Evolutionary conservation across 768 basidiomycete species (phyloP).

Genomic region (Collybia sp.): DNA sequence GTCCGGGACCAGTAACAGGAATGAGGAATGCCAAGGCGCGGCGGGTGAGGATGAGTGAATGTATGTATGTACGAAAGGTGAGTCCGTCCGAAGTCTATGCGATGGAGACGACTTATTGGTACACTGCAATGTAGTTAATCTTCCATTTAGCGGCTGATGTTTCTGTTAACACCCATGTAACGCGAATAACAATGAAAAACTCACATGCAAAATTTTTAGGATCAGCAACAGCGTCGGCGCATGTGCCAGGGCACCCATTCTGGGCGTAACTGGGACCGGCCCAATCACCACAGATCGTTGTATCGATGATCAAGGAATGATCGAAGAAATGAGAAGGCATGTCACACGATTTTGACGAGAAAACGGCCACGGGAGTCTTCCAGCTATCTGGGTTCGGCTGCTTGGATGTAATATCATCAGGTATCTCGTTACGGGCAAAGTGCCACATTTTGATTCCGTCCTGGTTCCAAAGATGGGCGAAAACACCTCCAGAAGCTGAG

Average conservation of each 20-base stretch:
- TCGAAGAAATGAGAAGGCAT: conserved; percentile 46
- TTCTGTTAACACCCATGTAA: background rate
- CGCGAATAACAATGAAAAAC: conserved; percentile 9
- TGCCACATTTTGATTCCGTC: conserved; percentile 52
- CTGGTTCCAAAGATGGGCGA: conserved; percentile 48
- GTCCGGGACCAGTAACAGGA: conserved; percentile 1
- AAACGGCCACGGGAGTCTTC: conserved; percentile 50
- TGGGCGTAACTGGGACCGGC: conserved; percentile 29
- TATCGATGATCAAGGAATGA: conserved; percentile 46
- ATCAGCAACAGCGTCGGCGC: conserved; percentile 44
- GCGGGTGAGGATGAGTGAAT: no score
- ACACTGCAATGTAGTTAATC: conserved; percentile 51
- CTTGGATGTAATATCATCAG: conserved; percentile 40
- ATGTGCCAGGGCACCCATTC: conserved; percentile 41
- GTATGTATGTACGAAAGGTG: no score
- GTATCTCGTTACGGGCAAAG: conserved; percentile 48
- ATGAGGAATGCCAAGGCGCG: no score
- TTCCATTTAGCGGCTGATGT: conserved; percentile 48
- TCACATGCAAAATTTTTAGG: conserved; percentile 46
- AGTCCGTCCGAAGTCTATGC: no score
- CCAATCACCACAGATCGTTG: conserved; percentile 44
- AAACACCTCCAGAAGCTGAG: conserved; percentile 44
- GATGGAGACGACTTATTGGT: conserved; percentile 19
- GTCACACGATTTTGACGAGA: conserved; percentile 43
- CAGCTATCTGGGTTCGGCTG: conserved; percentile 44